Evolutionary conservation across 1,284 basidiomycete genomes (phyloP).

Genomic region (Cerioporus squamosus): DNA sequence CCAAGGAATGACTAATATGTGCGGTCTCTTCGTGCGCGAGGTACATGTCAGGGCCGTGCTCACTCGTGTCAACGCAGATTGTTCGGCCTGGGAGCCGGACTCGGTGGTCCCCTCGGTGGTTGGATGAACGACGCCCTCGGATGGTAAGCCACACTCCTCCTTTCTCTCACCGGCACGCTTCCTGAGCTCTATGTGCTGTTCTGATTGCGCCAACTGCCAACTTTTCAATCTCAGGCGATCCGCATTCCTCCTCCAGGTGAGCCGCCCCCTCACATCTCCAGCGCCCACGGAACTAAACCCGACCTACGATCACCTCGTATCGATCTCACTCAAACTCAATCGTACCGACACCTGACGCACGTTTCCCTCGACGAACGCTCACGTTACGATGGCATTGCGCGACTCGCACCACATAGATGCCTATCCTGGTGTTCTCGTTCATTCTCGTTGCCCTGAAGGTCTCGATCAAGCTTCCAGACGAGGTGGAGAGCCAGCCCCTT

Average conservation of each 20-base stretch:
- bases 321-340: conserved; percentile 21
- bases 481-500: conserved; percentile 60
- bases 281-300: conserved; percentile 15
- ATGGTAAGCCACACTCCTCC: conserved; percentile 59
- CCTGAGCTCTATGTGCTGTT: conserved; percentile 3
- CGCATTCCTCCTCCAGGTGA: conserved; percentile 72
- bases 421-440: conserved; percentile 73
- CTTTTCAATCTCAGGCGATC: conserved; percentile 53
- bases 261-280: conserved; percentile 14
- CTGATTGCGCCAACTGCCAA: conserved; percentile 14
- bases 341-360: conserved; percentile 14
- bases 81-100: conserved; percentile 76
- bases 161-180: conserved; percentile 5
- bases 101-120: conserved; percentile 92
- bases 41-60: conserved; percentile 1
- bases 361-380: conserved; percentile 9
- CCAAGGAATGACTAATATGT: conserved; percentile 90
- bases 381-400: not conserved
- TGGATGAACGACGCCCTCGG: conserved; percentile 84
- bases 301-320: conserved; percentile 18
- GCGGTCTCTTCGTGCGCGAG: conserved; percentile 29
- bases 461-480: conserved; percentile 65
- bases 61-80: conserved; percentile 47
- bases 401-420: conserved; percentile 52
- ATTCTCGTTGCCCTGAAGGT: conserved; percentile 75